Base-by-base conservation (phyloP, 306 rosid genomes). In the Biancaea sappan region DNA sequence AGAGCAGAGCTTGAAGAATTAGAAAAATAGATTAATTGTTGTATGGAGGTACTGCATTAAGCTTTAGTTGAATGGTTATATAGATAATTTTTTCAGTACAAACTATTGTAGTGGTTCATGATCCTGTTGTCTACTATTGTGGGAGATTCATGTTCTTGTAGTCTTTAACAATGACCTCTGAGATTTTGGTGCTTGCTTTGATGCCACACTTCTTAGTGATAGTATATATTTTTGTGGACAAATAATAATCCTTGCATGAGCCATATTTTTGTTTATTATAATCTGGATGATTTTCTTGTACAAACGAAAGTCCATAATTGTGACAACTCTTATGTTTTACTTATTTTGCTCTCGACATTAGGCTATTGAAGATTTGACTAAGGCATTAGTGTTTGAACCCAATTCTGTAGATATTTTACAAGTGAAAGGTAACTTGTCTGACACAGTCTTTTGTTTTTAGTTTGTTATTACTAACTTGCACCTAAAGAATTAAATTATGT, bases 281-380 rank as follows among this genome's bases (percentile, higher is more conserved):
- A 47, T 4, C 11, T 47, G 52, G 21, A n/a, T 47, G 7, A 15
- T 47, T 47, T 47, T 47, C 22, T 47, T 47, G 8, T 47, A 47
- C 21, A 13, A 43, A 13, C 15, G 3, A 3, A 4, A 43, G 6
- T 43, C 50, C 50, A 13, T 43, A 47, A 0, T 16, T 0, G 1
- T 16, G 19, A 47, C 22, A 16, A 47, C 53, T n/a, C n/a, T 47
- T 34, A 16, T 16, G 19, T 46, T 44, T 53, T 52, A 54, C 35
- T 25, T 54, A n/a, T 76, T 61, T 50, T 67, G 37, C 37, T 34
- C 25, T 65, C 51, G 52, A 68, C 82, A 24, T 76, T 83, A 92
- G 97, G 97, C 96, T 61, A 92, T 89, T 77, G 89, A 83, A 82
- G 97, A 92, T 80, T 83, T 92, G 82, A 83, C 93, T 21, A 86